Evolutionary conservation across 352 stramenopile species (phyloP).

Genomic region (Phytophthora foliorum): DNA sequence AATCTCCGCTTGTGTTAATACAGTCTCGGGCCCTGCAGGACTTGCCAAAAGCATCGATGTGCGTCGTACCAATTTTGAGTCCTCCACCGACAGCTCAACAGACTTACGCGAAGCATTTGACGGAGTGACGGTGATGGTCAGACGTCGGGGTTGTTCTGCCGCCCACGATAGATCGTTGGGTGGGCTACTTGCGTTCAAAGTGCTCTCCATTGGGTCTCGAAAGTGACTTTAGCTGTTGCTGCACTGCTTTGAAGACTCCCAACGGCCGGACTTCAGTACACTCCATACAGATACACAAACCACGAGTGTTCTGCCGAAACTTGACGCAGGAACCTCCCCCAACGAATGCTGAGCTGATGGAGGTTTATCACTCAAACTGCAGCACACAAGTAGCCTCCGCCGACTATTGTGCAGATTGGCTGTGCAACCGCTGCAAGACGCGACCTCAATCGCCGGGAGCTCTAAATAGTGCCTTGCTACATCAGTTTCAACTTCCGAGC

Average conservation of each 20-base stretch:
- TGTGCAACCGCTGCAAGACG: conserved; percentile 11
- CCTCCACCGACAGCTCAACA: conserved; percentile 51
- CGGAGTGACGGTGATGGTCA: conserved; percentile 36
- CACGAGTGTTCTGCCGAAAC: conserved; percentile 7
- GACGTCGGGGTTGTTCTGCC: conserved; percentile 26
- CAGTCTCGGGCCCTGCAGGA: conserved; percentile 41
- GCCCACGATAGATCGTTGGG: conserved; percentile 18
- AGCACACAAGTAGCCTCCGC: background rate
- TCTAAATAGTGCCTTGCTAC: conserved; percentile 28
- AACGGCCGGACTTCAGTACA: conserved; percentile 8
- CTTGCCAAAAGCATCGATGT: conserved; percentile 65
- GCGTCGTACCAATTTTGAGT: conserved; percentile 53
- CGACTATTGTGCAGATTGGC: conserved; percentile 1
- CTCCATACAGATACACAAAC: conserved; percentile 32
- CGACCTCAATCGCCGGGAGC: background rate
- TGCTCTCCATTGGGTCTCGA: conserved; percentile 9
- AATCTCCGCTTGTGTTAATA: conserved; percentile 55
- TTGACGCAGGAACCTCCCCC: conserved; percentile 1
- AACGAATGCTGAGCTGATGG: conserved; percentile 2
- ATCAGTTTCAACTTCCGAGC: conserved; percentile 34
- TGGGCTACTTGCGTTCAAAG: background rate
- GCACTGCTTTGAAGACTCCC: background rate
- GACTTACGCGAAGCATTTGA: conserved; percentile 28
- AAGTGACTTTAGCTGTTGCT: background rate
- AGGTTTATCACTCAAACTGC: conserved; percentile 7